Base-by-base conservation (phyloP, 129 eudicot species). In the Arctium lappa region DNA sequence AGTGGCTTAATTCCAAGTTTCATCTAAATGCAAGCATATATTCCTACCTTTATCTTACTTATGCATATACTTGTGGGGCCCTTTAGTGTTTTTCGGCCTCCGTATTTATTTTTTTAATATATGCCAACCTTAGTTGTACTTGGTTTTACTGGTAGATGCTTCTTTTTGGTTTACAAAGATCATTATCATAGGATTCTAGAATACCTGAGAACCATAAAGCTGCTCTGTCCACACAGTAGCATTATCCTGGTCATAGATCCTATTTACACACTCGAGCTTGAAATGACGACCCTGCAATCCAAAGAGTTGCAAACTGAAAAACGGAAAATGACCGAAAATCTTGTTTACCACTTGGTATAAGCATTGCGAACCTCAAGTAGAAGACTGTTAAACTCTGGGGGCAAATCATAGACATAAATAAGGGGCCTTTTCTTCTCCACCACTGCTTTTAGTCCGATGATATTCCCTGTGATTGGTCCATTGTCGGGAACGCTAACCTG, bases 161-260 rank as follows among this genome's bases (percentile, higher is more conserved):
- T 60, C 68, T 60, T 60, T 60, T 16, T 2, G 22, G 50, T 34
- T 77, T 18, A 32, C 46, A 53, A 50, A 53, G 44, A 53, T 76
- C 33, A 6, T 29, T 73, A 11, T 70, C 50, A 44, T 53, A 72
- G 69, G 16, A 71, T 68, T 69, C 15, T 56, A 31, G 87, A 29
- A 86, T 89, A 95, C 99, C 99, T 95, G 99, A 65, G 99, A 89
- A 81, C 99, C 99, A 72, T 95, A 95, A 18, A 95, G 94, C 53
- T 88, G 91, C 12, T 91, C 95, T 1, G 97, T 91, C 99, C 99
- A 95, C 22, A 90, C 8, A 53, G 97, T 95, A 65, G 91, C 94
- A 80, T 95, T 93, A 81, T 85, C 83, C 53, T 72, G 86, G 53
- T 93, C 97, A 88, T 95, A 95, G 50, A 95, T 88, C 88, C 99